These are phyloP conservation scores for Vachellia pachyceras DNA, from an alignment of 306 rosid genomes.

Conservation along the genomic window DNA sequence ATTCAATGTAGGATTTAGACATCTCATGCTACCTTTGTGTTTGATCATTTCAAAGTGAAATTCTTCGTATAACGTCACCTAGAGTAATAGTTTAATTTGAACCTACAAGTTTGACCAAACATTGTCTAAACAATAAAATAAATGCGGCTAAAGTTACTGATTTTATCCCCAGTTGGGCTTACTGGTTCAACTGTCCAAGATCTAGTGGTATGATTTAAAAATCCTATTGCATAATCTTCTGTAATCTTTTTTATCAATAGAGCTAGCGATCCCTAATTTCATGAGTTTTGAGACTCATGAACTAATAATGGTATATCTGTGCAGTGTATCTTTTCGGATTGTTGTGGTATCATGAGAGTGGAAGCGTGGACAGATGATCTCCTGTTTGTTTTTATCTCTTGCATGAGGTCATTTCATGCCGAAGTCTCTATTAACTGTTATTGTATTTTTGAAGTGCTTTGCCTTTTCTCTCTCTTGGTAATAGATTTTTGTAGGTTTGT, in stretches of 20 bases:
- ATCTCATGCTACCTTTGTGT: background rate
- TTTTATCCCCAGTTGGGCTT: background rate
- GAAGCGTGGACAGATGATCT: background rate
- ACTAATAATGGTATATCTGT: background rate
- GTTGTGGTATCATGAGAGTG: constrained; percentile 3
- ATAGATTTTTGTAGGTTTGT: constrained; percentile 8
- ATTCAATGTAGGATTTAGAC: background rate
- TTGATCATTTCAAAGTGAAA: background rate
- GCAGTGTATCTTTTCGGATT: background rate
- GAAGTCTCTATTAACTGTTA: background rate
- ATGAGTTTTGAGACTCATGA: background rate
- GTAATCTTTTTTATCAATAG: background rate
- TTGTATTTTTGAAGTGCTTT: constrained; percentile 16
- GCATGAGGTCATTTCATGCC: constrained; percentile 10
- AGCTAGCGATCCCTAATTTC: background rate
- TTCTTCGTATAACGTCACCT: background rate
- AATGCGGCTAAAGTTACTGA: background rate
- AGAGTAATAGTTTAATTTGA: background rate
- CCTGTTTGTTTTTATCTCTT: background rate
- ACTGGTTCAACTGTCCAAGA: background rate
- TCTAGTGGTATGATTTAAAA: background rate
- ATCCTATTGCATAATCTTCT: background rate
- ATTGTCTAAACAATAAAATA: background rate
- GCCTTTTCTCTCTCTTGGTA: background rate
- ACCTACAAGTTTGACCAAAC: background rate